phyloP scores from a whole-genome alignment of 495 filamentous ascomycete species.

The Podospora pseudopauciseta region DNA sequence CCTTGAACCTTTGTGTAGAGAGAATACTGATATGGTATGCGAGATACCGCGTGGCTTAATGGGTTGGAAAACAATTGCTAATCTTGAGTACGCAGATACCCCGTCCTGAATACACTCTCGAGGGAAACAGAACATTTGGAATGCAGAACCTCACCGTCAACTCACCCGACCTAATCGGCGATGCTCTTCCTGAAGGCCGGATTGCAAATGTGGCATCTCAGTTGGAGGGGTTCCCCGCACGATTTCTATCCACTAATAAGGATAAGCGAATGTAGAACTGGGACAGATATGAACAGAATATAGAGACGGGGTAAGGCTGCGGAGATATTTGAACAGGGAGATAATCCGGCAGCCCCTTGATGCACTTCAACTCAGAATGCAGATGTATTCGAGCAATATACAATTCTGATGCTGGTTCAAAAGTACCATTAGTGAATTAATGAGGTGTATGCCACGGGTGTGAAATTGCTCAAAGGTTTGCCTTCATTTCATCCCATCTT shows the following conservation, averaged over 20 bases:
- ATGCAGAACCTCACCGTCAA: slow-evolving; percentile 14
- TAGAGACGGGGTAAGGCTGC: background rate
- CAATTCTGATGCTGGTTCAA: background rate
- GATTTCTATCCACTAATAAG: background rate
- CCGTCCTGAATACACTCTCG: slow-evolving; percentile 12
- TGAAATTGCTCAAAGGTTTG: background rate
- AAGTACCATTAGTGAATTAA: background rate
- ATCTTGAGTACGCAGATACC: background rate
- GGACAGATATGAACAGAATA: background rate
- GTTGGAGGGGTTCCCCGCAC: background rate
- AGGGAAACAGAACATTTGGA: slow-evolving; percentile 5
- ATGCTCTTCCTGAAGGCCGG: background rate
- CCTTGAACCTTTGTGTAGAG: background rate
- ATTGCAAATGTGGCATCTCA: background rate
- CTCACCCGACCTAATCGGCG: slow-evolving; percentile 7
- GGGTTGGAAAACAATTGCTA: background rate
- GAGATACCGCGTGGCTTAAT: background rate
- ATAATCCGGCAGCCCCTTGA: background rate
- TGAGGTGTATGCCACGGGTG: background rate
- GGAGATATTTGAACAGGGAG: background rate
- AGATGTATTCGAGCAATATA: background rate
- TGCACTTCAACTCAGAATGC: background rate
- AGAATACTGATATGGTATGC: background rate
- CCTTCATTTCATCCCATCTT: background rate
- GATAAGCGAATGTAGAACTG: background rate